phyloP scores from a whole-genome alignment of 345 rosid genomes.

The Jatropha curcas region DNA sequence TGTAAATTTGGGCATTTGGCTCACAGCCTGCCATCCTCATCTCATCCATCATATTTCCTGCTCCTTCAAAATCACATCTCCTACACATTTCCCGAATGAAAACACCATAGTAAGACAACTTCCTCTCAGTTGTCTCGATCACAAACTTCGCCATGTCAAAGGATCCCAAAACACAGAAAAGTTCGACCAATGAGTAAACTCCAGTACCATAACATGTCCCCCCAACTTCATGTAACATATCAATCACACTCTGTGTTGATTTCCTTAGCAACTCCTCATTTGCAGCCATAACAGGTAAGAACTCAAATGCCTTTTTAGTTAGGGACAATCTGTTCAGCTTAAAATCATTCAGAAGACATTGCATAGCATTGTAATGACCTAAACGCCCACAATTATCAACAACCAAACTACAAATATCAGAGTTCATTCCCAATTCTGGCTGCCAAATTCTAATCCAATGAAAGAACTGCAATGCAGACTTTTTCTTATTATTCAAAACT shows the following conservation, averaged over 20 bases:
- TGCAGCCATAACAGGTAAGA: conserved; percentile 27
- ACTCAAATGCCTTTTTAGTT: conserved; percentile 45
- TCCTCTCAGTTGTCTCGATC: conserved; percentile 32
- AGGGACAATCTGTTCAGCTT: conserved; percentile 21
- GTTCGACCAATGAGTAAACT: conserved; percentile 40
- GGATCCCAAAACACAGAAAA: conserved; percentile 33
- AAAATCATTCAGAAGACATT: conserved; percentile 33
- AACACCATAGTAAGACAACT: conserved; percentile 35
- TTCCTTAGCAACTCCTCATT: conserved; percentile 22
- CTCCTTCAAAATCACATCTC: conserved; percentile 37
- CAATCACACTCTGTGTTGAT: conserved; percentile 28
- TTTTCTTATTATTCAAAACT: conserved; percentile 36
- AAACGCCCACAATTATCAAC: conserved; percentile 54
- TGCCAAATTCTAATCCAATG: conserved; percentile 32
- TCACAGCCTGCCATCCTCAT: conserved; percentile 39
- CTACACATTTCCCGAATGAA: conserved; percentile 37
- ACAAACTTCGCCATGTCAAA: conserved; percentile 48
- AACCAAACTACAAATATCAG: conserved; percentile 45
- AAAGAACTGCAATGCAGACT: conserved; percentile 45
- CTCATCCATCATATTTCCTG: conserved; percentile 28
- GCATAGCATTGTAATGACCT: conserved; percentile 38
- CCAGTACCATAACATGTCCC: conserved; percentile 43
- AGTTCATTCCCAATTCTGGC: conserved; percentile 30
- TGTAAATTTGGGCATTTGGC: conserved; percentile 33
- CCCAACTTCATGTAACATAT: conserved; percentile 40